Evolutionary conservation across 768 basidiomycete species (phyloP).

Genomic region (Boletus reticuloceps): DNA sequence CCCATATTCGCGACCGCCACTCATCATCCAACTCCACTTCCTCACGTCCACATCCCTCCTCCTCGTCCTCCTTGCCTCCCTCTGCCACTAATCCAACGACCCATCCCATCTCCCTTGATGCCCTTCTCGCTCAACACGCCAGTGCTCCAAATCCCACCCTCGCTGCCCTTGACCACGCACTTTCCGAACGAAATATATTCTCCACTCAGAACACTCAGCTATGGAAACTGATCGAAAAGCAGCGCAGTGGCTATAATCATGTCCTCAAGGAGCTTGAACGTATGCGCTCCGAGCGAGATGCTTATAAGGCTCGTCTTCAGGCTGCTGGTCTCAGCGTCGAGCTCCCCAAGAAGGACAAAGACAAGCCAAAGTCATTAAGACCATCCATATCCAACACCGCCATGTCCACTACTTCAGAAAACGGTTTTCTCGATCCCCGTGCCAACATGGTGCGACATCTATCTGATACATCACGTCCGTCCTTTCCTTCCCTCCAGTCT

Average conservation of each 20-base stretch:
- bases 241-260: slow-evolving; percentile 75
- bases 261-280: slow-evolving; percentile 85
- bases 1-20: slow-evolving; percentile 24
- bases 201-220: slow-evolving; percentile 85
- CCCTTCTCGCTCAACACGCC: slow-evolving; percentile 55
- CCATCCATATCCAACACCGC: slow-evolving; percentile 24
- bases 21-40: slow-evolving; percentile 25
- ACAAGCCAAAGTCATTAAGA: slow-evolving; percentile 14
- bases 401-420: slow-evolving; percentile 18
- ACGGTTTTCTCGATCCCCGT: slow-evolving; percentile 25
- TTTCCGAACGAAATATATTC: slow-evolving; percentile 78
- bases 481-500: background rate
- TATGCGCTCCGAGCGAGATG: slow-evolving; percentile 76
- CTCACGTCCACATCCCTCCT: slow-evolving; percentile 30
- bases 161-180: slow-evolving; percentile 69
- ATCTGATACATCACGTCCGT: slow-evolving; percentile 37
- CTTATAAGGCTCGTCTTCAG: slow-evolving; percentile 39
- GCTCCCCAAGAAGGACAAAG: slow-evolving; percentile 32
- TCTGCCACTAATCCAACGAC: slow-evolving; percentile 30
- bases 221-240: slow-evolving; percentile 95
- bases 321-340: slow-evolving; percentile 39
- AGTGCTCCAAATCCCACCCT: slow-evolving; percentile 49
- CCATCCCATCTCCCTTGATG: slow-evolving; percentile 45
- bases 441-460: slow-evolving; percentile 19
- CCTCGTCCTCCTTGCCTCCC: slow-evolving; percentile 8